Conservation (phyloP, 2,329 filamentous ascomycete genomes). For the Fusarium duplospermum region DNA sequence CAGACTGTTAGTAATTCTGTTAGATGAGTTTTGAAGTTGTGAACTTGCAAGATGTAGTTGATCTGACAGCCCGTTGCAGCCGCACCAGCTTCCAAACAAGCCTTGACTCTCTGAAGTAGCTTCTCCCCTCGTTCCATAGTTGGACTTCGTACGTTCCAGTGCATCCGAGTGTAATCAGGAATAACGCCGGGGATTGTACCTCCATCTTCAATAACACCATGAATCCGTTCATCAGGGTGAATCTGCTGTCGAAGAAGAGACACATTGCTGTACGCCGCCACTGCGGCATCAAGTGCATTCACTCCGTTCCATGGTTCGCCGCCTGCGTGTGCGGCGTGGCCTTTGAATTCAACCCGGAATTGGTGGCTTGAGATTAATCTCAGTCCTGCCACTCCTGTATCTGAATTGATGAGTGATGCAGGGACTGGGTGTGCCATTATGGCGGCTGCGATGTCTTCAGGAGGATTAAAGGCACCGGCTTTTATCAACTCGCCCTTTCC, state of each 20-base stretch:
- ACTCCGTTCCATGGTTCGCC: constrained; percentile 35
- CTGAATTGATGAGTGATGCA: not conserved
- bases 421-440: constrained; percentile 41
- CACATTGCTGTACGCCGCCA: constrained; percentile 29
- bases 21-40: too few relatives aligned
- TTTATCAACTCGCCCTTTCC: constrained; percentile 60
- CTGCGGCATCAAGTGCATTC: constrained; percentile 36
- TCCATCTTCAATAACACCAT: constrained; percentile 32
- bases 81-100: not conserved
- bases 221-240: constrained; percentile 34
- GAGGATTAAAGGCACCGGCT: constrained; percentile 53
- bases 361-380: constrained; percentile 25
- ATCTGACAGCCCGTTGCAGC: not conserved
- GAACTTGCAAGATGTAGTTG: not conserved
- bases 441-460: constrained; percentile 41
- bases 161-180: not conserved
- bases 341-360: constrained; percentile 16
- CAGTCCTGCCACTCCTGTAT: constrained; percentile 12
- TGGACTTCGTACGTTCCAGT: not conserved
- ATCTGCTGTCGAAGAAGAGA: constrained; percentile 39
- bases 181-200: not conserved
- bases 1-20: not conserved
- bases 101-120: not conserved
- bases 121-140: not conserved
- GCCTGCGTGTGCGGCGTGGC: constrained; percentile 27